A percentile compares a stretch with the other conserved stretches of the same genome.
These are phyloP conservation scores for Triticum aestivum DNA, from an alignment of 176 grass and related monocot species.

Conservation along the genomic window IWGSC_CS_RefSeq_v2.1 NC_057806.1:122126897-122127396, in stretches of 20 bases:
- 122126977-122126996: not conserved
- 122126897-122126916: not conserved
- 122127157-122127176: not conserved
- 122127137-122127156: slow-evolving; percentile 6
- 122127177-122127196: slow-evolving; percentile 23
- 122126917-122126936: slow-evolving; percentile 1
- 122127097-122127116: slow-evolving; percentile 90
- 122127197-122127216: slow-evolving; percentile 89
- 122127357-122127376: slow-evolving; percentile 21
- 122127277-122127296: slow-evolving; percentile 96
- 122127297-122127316: slow-evolving; percentile 98
- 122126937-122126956: slow-evolving; percentile 2
- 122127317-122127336: slow-evolving; percentile 99
- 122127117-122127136: slow-evolving; percentile 28
- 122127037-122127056: slow-evolving; percentile 1
- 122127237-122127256: slow-evolving; percentile 94
- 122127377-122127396: slow-evolving; percentile 2
- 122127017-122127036: not conserved
- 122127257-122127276: slow-evolving; percentile 95
- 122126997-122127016: not conserved
- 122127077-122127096: slow-evolving; percentile 72
- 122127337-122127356: slow-evolving; percentile 76
- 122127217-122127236: slow-evolving; percentile 96
- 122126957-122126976: slow-evolving; percentile 2
- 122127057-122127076: slow-evolving; percentile 30